Evolutionary conservation across 2,329 filamentous ascomycete genomes (phyloP), one percentile per base, ranked within the genome.

Genomic region (Lecanosticta acicola): DNA sequence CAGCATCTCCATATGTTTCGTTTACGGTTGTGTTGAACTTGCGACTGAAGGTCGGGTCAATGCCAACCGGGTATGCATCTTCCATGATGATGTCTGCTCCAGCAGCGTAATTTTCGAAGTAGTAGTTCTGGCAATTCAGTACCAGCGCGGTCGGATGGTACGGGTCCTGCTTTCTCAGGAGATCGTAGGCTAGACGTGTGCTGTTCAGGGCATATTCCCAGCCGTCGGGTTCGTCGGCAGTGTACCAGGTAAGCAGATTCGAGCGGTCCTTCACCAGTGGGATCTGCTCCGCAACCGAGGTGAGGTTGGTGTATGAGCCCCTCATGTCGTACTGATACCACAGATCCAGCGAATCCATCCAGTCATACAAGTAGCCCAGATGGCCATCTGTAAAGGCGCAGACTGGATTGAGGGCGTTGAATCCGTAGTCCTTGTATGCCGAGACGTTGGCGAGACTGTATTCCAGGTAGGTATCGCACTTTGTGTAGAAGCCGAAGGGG

Each of bases 81-180:
- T 72, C 71, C 68, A 82, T 76, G 50, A 83, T 63, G 52, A 82
- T 74, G 58, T 83, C 79, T 3, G 76, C 73, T 14, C 75, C 76
- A 2, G 65, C 59, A 0, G 72, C 67, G 65, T 83, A 83, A 10
- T 73, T 63, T 2, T 64, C 62, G 59, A 79, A 83, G 63, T 80
- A 74, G 64, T 79, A 82, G 63, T 83, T 75, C 44, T 73, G 70
- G 67, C 80, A 83, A 64, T 82, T 83, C 36, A 83, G 70, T 1
- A 74, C 75, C 3, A 81, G 66, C 1, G 74, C 74, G 1, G 80
- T 72, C 0, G 79, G 79, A 63, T 83, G 80, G 62, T 82, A 83
- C 0, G 75, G 76, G 61, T 83, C 80, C 1, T 80, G 60, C 0
- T 59, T 48, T 46, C 68, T 69, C 57, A 81, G 71, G 4, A 69